Evolutionary conservation across 257 asterid species (phyloP).

Genomic region (Solanum habrochaites): DNA sequence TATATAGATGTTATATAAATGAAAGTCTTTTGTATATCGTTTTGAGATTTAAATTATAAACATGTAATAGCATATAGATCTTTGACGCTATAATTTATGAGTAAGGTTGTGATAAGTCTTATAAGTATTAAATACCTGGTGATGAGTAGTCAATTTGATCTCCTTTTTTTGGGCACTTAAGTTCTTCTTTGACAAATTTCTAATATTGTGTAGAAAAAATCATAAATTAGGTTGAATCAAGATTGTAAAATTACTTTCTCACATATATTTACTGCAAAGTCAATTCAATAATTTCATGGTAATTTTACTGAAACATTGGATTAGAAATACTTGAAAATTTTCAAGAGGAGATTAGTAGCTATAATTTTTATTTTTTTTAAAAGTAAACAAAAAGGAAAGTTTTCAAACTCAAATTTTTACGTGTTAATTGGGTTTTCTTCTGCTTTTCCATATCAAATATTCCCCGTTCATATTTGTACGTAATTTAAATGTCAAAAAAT

Average conservation of each 20-base stretch:
- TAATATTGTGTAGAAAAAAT: not conserved
- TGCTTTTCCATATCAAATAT: no score
- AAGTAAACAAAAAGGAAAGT: not conserved
- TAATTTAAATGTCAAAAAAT: no score
- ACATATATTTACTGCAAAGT: not conserved
- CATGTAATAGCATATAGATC: accelerated
- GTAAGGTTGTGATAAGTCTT: not conserved
- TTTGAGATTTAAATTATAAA: no score
- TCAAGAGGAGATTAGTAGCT: not conserved
- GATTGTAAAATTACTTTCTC: not conserved
- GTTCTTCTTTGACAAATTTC: not conserved
- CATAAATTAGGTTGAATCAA: not conserved
- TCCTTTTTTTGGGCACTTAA: not conserved
- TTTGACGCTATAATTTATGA: no score
- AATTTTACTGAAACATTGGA: not conserved
- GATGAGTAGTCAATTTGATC: not conserved
- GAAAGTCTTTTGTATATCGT: not conserved
- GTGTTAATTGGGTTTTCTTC: not conserved
- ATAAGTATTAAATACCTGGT: not conserved
- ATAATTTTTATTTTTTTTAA: no score
- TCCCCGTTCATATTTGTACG: not conserved
- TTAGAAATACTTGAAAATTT: not conserved
- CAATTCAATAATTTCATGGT: not conserved
- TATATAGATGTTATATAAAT: not conserved
- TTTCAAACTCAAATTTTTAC: not conserved